Conservation (phyloP, 2,329 filamentous ascomycete genomes). For the Cordyceps cicadae region DNA sequence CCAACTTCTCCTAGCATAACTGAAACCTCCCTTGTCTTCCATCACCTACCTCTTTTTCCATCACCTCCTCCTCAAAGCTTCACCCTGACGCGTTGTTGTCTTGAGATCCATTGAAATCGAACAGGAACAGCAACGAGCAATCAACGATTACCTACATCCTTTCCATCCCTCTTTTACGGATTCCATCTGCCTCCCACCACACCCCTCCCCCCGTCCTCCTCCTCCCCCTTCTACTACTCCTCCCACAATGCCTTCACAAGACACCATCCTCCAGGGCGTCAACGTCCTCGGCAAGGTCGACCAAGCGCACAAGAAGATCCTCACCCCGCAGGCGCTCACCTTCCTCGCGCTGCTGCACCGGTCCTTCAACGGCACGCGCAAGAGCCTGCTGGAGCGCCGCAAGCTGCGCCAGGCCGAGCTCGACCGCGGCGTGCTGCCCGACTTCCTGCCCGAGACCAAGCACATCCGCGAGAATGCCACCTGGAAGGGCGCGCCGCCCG, state of each 20-base stretch:
- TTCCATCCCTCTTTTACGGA: not conserved
- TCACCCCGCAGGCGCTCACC: slow-evolving; percentile 80
- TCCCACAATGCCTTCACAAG: slow-evolving; percentile 46
- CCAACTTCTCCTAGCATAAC: not conserved
- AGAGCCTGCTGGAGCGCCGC: slow-evolving; percentile 79
- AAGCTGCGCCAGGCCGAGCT: slow-evolving; percentile 83
- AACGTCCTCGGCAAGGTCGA: slow-evolving; percentile 73
- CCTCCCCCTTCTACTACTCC: not conserved
- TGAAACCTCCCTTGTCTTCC: not conserved
- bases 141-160: not conserved
- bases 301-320: slow-evolving; percentile 77
- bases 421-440: slow-evolving; percentile 78
- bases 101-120: not conserved
- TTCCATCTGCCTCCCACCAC: not conserved
- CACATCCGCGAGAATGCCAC: slow-evolving; percentile 89
- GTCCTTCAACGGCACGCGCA: slow-evolving; percentile 85
- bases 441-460: slow-evolving; percentile 93
- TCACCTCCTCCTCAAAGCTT: no score
- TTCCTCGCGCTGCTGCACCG: slow-evolving; percentile 93
- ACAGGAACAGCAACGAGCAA: not conserved
- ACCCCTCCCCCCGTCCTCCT: not conserved
- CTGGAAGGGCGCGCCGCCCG: slow-evolving; percentile 88
- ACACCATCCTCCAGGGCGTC: slow-evolving; percentile 79
- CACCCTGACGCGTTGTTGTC: not conserved
- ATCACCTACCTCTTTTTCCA: not conserved